These are phyloP conservation scores for Aspergillus floridensis DNA, from an alignment of 2,329 filamentous ascomycete genomes.

Conservation along the genomic window DNA sequence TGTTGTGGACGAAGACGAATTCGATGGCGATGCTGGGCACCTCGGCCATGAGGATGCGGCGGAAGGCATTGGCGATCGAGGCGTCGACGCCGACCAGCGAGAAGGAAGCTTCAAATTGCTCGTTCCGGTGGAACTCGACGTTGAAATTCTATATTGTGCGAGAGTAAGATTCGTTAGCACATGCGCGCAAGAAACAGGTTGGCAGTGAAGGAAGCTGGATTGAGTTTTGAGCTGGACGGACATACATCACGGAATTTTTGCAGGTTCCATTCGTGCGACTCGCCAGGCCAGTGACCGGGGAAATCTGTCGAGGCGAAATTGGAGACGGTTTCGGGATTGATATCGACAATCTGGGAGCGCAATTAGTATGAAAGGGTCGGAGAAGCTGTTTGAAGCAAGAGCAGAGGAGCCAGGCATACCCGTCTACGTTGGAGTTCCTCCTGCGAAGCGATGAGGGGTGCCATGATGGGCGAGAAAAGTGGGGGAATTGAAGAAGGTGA, in stretches of 20 bases:
- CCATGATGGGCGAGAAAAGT: slow-evolving; percentile 34
- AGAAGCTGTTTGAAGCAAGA: background rate
- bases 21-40: slow-evolving; percentile 94
- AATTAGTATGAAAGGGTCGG: slow-evolving; percentile 16
- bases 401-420: slow-evolving; percentile 29
- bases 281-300: slow-evolving; percentile 84
- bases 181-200: background rate
- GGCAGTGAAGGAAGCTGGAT: background rate
- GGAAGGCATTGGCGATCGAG: slow-evolving; percentile 93
- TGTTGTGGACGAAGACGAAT: slow-evolving; percentile 88
- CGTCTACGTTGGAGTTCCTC: slow-evolving; percentile 45
- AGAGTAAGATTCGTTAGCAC: background rate
- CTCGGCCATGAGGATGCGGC: slow-evolving; percentile 91
- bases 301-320: slow-evolving; percentile 89
- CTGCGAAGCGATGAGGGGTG: slow-evolving; percentile 42
- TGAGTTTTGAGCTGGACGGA: background rate
- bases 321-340: slow-evolving; percentile 87
- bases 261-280: slow-evolving; percentile 78
- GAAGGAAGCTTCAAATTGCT: slow-evolving; percentile 75
- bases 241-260: slow-evolving; percentile 64
- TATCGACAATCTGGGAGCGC: slow-evolving; percentile 67
- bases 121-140: slow-evolving; percentile 81
- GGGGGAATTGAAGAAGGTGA: slow-evolving; percentile 20
- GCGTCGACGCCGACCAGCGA: slow-evolving; percentile 90
- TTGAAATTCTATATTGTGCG: slow-evolving; percentile 59